Conservation (phyloP, 352 stramenopile genomes). For the Globisporangium radiosum region DNA sequence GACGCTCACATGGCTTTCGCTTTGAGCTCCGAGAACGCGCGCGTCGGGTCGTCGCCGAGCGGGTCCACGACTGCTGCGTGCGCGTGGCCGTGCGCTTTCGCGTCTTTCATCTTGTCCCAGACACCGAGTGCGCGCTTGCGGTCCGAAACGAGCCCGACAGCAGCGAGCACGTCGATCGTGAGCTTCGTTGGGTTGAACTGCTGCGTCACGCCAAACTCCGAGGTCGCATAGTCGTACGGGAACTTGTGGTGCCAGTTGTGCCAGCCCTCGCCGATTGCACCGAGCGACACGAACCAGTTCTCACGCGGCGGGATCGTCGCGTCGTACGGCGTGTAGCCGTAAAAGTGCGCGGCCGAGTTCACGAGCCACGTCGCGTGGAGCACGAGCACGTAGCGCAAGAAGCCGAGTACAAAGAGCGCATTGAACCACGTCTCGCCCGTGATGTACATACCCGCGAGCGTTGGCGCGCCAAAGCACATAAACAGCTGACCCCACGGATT, state of each 20-base stretch:
- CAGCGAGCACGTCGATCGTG: constrained; percentile 92
- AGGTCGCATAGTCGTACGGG: constrained; percentile 98
- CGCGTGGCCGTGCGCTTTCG: constrained; percentile 25
- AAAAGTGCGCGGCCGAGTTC: constrained; percentile 98
- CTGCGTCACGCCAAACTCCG: constrained; percentile 91
- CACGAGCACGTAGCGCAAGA: constrained; percentile 91
- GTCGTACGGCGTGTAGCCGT: constrained; percentile 97
- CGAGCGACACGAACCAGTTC: constrained; percentile 95
- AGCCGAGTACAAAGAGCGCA: constrained; percentile 94
- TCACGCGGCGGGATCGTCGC: constrained; percentile 91
- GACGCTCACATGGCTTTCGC: constrained; percentile 45
- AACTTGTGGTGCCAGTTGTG: constrained; percentile 99
- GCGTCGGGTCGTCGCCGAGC: constrained; percentile 39
- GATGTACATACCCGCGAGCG: constrained; percentile 76
- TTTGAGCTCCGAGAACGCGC: constrained; percentile 62
- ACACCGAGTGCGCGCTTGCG: constrained; percentile 92
- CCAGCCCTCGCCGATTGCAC: constrained; percentile 96
- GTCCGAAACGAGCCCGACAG: constrained; percentile 90
- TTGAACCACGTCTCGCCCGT: constrained; percentile 94
- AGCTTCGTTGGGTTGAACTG: constrained; percentile 99
- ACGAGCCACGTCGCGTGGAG: constrained; percentile 98
- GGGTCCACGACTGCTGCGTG: constrained; percentile 36
- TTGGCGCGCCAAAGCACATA: constrained; percentile 97
- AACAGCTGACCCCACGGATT: constrained; percentile 97
- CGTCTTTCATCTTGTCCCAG: constrained; percentile 90